Percentiles rank a stretch among this genome's conserved stretches.
Conservation (phyloP, 768 basidiomycete genomes). For the Daedalea quercina region DNA sequence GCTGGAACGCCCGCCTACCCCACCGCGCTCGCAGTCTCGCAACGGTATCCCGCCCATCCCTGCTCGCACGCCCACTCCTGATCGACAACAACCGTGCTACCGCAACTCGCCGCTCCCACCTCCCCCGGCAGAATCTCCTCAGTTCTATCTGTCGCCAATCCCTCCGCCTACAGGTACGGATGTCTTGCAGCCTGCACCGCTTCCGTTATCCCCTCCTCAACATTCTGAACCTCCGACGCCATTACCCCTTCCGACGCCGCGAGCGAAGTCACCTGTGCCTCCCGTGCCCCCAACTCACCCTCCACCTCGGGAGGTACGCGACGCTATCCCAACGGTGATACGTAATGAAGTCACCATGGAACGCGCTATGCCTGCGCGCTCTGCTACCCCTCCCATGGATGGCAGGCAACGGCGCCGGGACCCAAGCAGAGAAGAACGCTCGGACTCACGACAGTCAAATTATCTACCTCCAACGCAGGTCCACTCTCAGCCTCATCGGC, state of each 20-base stretch:
- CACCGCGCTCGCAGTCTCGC: not conserved
- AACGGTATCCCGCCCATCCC: conserved; percentile 3
- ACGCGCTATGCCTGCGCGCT: not conserved
- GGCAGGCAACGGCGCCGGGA: conserved; percentile 3
- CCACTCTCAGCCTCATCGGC: conserved; percentile 9
- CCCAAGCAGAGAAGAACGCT: conserved; percentile 2
- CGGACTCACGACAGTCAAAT: conserved; percentile 5
- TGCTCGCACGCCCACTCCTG: not conserved
- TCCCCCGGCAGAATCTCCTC: conserved; percentile 1
- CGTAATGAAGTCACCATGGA: not conserved
- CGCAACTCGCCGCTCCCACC: conserved; percentile 5
- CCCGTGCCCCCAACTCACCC: not conserved
- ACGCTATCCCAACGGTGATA: not conserved
- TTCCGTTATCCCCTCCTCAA: conserved; percentile 14
- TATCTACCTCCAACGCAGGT: conserved; percentile 15
- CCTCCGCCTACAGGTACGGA: conserved; percentile 5
- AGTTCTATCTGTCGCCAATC: conserved; percentile 4
- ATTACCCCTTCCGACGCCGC: conserved; percentile 12
- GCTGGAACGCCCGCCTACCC: not conserved
- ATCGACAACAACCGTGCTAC: not conserved
- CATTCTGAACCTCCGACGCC: conserved; percentile 13
- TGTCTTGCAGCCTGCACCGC: conserved; percentile 11
- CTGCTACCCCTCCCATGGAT: conserved; percentile 6
- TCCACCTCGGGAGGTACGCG: not conserved
- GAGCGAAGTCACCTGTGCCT: conserved; percentile 11